Conservation (phyloP, 2,329 filamentous ascomycete species). For the Fusarium pininemorale region DNA sequence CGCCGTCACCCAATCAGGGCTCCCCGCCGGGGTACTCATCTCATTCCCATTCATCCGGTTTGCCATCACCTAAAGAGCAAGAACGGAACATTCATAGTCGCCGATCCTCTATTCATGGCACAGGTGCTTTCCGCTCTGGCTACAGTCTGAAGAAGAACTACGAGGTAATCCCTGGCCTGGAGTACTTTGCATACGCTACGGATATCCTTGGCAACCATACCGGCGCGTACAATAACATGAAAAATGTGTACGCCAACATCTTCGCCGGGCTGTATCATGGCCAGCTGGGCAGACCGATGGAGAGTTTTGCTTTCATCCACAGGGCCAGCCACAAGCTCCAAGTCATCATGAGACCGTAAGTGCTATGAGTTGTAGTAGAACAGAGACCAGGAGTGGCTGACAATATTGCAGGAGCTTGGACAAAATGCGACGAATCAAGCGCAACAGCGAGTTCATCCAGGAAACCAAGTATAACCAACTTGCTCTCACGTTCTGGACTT, state of each 20-base stretch:
- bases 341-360: slow-evolving; percentile 79
- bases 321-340: slow-evolving; percentile 68
- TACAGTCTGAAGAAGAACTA: slow-evolving; percentile 66
- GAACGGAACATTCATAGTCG: slow-evolving; percentile 58
- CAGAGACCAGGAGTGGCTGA: neutral
- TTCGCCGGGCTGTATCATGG: slow-evolving; percentile 89
- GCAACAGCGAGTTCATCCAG: slow-evolving; percentile 50
- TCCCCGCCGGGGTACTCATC: slow-evolving; percentile 60
- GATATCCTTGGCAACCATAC: slow-evolving; percentile 86
- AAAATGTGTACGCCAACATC: slow-evolving; percentile 85
- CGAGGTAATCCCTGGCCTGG: slow-evolving; percentile 86
- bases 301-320: slow-evolving; percentile 76
- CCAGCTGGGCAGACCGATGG: slow-evolving; percentile 84
- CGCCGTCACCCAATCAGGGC: slow-evolving; percentile 62
- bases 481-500: slow-evolving; percentile 89
- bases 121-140: slow-evolving; percentile 40
- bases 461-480: slow-evolving; percentile 67
- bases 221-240: slow-evolving; percentile 80
- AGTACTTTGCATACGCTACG: slow-evolving; percentile 87
- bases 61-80: slow-evolving; percentile 63
- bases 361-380: slow-evolving; percentile 30
- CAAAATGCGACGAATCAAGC: slow-evolving; percentile 56
- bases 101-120: slow-evolving; percentile 61
- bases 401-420: slow-evolving; percentile 55
- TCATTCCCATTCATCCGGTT: slow-evolving; percentile 59